These are phyloP conservation scores for Rhizopogon rudus DNA, from an alignment of 768 basidiomycete genomes.

Conservation along the genomic window DNA sequence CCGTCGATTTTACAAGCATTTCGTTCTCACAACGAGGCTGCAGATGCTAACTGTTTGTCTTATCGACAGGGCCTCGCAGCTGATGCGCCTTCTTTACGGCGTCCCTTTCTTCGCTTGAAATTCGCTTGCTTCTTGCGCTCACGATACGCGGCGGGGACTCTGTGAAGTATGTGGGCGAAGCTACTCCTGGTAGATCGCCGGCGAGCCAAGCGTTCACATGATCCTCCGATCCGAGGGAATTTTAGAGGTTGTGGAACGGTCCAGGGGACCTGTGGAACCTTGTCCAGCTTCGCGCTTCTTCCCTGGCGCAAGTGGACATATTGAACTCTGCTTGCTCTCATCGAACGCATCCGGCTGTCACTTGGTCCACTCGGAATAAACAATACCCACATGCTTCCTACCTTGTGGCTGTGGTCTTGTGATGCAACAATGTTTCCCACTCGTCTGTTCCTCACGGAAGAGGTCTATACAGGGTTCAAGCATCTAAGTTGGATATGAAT, in stretches of 20 bases:
- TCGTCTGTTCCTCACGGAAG: neutral
- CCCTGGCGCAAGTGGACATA: neutral
- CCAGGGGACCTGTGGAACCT: neutral
- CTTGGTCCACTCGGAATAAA: neutral
- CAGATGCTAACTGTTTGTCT: neutral
- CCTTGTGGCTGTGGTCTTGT: neutral
- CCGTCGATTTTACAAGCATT: neutral
- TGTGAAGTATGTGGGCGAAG: conserved; percentile 8
- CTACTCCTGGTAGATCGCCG: conserved; percentile 3
- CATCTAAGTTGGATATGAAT: conserved; percentile 15
- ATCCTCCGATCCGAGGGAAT: conserved; percentile 5
- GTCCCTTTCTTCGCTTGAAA: conserved; percentile 9
- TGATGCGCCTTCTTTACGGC: conserved; percentile 30
- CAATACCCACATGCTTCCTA: neutral
- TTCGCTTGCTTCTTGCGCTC: conserved; percentile 7
- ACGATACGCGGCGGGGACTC: conserved; percentile 12
- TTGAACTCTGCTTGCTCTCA: neutral
- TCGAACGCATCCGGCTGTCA: neutral
- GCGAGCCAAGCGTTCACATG: neutral
- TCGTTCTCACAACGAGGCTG: neutral
- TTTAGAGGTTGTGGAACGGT: conserved; percentile 6
- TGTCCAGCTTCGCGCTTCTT: neutral
- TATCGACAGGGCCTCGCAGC: conserved; percentile 18
- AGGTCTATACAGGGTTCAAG: neutral
- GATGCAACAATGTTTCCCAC: neutral